Base-by-base conservation (phyloP, 2,329 filamentous ascomycete genomes). In the Aureobasidium namibiae region DNA sequence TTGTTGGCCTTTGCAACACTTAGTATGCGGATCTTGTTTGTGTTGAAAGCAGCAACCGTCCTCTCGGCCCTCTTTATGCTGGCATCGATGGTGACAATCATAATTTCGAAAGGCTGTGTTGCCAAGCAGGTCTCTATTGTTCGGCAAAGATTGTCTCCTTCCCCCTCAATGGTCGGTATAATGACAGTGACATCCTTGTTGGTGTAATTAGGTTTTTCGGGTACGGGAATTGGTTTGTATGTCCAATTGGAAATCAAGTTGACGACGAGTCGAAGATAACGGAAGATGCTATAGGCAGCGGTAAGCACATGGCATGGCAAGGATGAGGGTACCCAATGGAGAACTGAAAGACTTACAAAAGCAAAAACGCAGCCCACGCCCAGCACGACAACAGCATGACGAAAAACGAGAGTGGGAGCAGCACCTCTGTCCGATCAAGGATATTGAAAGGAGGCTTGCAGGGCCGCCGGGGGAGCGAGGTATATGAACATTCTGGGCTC, bases 1-100 rank as follows among this genome's bases (percentile, higher is more conserved):
- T 97, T 97, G 78, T 97, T 97, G 66, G 92, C 91, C 70, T 96
- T 92, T 62, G 82, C 80, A 31, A 91, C 89, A 63, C 83, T 86
- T 64, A 92, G 79, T 44, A 95, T 85, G 59, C 84, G 82, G 65
- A 96, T 84, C 63, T 83, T 84, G 60, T 83, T 80, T 60, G 77
- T 73, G 24, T 84, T 83, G 62, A 82, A 80, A 21, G 83, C 84
- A 50, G 78, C 76, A 16, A 78, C 78, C 73, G 82, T 76, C 54
- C 74, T 70, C 54, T 69, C 64, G 46, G 72, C 65, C 42, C 60
- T 85, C 62, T 83, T 80, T 63, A 86, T 78, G 73, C 94, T 94
- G 70, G 88, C 85, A 64, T 88, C 84, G 34, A 94, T 92, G 9
- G 92, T 96, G 61, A 96, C 89, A 59, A 97, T 79, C 54, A 96